Evolutionary conservation across 805 yeast species (phyloP), one percentile per base, ranked within the genome.

Genomic region (Cephaloascus albidus): DNA sequence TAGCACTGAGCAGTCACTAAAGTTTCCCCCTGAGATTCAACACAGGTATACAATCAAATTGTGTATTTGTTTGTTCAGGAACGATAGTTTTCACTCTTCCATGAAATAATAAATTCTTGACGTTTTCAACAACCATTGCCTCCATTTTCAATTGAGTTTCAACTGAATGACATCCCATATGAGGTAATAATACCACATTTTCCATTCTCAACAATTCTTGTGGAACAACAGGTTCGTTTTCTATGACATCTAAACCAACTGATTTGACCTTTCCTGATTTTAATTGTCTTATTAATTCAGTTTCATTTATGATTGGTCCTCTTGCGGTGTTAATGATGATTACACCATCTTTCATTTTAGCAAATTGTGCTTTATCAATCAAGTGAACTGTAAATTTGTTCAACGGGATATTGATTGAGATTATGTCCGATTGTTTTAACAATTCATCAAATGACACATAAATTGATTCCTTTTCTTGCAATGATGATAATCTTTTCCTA

Each of bases 131-230:
- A 26, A 81, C 86, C 55, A 76, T 76, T 48, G 75, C 78, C 61
- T 89, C 96, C 96, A 93, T 85, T 49, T 72, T 72, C 48, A 68
- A 62, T 52, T 83, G 75, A 3, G 95, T 83, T 60, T 87, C 94
- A 38, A 61, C 60, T 3, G 90, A 67, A 54, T 78, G 78, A 0
- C 96, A 85, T 19, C 96, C 97, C 82, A 85, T 78, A 57, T 88
- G 97, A n/a, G 97, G 97, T 47, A 85, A 64, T 27, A 85, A 74
- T 10, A 83, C 68, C n/a, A 79, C 85, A 46, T 81, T 81, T 10
- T 85, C 83, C 59, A 82, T 59, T 20, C 65, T 62, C 37, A 72
- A 59, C 45, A 84, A 62, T 43, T 82, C 88, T 52, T 70, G 60
- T 34, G 81, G 71, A n/a, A 77, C 82, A 23, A 8, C 12, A 23